Evolutionary conservation across 2,329 filamentous ascomycete genomes (phyloP).

Genomic region (Colletotrichum eleusines): DNA sequence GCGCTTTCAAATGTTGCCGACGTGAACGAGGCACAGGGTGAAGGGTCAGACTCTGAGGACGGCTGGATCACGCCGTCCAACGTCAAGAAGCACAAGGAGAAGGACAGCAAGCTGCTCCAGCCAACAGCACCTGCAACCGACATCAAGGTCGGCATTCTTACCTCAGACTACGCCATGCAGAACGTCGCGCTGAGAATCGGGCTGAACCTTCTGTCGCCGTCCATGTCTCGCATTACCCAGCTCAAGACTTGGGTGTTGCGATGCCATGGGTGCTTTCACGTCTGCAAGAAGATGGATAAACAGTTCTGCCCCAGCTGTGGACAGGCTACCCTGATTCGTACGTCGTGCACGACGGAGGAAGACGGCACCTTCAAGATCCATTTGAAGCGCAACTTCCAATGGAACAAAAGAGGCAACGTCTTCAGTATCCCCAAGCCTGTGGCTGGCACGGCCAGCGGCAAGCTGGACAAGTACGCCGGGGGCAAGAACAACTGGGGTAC

Average conservation of each 20-base stretch:
- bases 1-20: conserved; percentile 43
- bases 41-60: conserved; percentile 67
- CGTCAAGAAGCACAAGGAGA: conserved; percentile 84
- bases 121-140: conserved; percentile 61
- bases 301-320: conserved; percentile 96
- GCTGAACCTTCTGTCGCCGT: conserved; percentile 85
- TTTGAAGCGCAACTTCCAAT: conserved; percentile 95
- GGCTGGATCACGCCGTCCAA: conserved; percentile 97
- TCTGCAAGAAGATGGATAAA: conserved; percentile 84
- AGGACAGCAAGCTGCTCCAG: conserved; percentile 64
- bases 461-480: conserved; percentile 70
- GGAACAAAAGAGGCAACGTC: conserved; percentile 91
- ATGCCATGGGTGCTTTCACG: conserved; percentile 93
- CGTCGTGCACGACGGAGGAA: conserved; percentile 85
- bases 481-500: conserved; percentile 90
- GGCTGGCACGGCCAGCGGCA: conserved; percentile 83
- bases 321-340: conserved; percentile 85
- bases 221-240: conserved; percentile 82
- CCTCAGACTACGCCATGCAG: conserved; percentile 97
- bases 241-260: conserved; percentile 91
- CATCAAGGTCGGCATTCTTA: conserved; percentile 91
- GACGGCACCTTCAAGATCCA: conserved; percentile 87
- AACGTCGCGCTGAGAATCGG: conserved; percentile 97
- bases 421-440: conserved; percentile 94
- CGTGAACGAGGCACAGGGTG: conserved; percentile 51